These are phyloP conservation scores for Pharnaceum exiguum DNA, from an alignment of 148 eudicot genomes.

Conservation along the genomic window DNA sequence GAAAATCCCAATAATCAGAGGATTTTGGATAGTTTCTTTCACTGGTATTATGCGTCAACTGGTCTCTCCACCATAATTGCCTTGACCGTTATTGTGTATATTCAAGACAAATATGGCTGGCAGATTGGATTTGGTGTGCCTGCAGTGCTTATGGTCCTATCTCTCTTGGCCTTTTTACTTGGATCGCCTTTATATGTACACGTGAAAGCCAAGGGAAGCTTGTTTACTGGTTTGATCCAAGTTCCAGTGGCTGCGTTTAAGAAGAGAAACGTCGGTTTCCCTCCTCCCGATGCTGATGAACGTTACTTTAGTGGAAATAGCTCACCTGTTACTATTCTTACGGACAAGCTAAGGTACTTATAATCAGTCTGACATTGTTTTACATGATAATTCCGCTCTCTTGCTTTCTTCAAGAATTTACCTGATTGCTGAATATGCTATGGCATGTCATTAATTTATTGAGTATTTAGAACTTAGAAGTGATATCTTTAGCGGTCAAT, in stretches of 20 bases:
- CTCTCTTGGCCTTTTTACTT: constrained; percentile 38
- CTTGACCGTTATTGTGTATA: constrained; percentile 54
- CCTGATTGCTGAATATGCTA: no score
- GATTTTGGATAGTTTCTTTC: constrained; percentile 26
- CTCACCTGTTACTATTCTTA: background rate
- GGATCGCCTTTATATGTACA: constrained; percentile 60
- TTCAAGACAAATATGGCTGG: constrained; percentile 80
- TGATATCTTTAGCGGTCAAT: no score
- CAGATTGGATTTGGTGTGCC: constrained; percentile 71
- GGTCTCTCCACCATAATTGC: constrained; percentile 37
- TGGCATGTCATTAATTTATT: no score
- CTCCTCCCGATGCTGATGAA: constrained; percentile 5
- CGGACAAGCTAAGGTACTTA: constrained; percentile 16
- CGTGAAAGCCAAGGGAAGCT: constrained; percentile 37
- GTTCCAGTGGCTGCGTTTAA: constrained; percentile 50
- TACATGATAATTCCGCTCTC: no score
- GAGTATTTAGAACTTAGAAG: no score
- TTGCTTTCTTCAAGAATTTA: background rate
- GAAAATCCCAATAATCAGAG: constrained; percentile 23
- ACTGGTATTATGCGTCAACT: constrained; percentile 24
- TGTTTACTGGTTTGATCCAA: constrained; percentile 47
- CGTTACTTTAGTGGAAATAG: constrained; percentile 14
- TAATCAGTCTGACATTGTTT: background rate
- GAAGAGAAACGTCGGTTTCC: constrained; percentile 23
- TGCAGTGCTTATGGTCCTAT: constrained; percentile 48